A percentile compares a stretch with the other conserved stretches of the same genome.
Evolutionary conservation across 768 basidiomycete genomes (phyloP).

Genomic region (Tremella fuciformis): DNA sequence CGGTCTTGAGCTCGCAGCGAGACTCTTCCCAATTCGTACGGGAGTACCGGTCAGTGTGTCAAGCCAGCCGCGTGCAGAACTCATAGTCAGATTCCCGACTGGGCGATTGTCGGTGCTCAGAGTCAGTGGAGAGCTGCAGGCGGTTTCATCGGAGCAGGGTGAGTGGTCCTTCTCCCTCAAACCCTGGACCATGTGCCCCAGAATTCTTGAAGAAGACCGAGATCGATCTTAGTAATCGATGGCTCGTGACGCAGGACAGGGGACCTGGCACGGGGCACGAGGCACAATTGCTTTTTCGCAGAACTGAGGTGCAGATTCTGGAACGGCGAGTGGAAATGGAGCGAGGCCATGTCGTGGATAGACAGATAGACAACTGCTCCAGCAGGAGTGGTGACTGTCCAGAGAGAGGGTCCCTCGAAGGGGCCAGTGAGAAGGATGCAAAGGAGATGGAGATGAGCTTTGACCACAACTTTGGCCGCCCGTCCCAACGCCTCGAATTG

Average conservation of each 20-base stretch:
- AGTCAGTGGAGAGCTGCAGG: slow-evolving; percentile 65
- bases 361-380: slow-evolving; percentile 15
- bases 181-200: too few species aligned
- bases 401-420: too few species aligned
- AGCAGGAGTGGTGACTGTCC: not conserved
- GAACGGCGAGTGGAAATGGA: slow-evolving; percentile 47
- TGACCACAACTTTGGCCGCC: too few species aligned
- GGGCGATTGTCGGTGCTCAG: slow-evolving; percentile 63
- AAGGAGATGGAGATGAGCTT: too few species aligned
- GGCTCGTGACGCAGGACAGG: not conserved
- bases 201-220: not conserved
- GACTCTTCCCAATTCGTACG: slow-evolving; percentile 81
- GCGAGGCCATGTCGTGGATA: slow-evolving; percentile 47
- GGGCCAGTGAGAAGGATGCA: too few species aligned
- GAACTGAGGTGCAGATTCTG: slow-evolving; percentile 40
- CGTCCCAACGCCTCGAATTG: too few species aligned
- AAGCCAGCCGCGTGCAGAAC: not conserved
- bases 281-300: too few species aligned
- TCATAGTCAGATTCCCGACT: slow-evolving; percentile 60
- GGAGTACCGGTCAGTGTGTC: slow-evolving; percentile 59
- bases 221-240: too few species aligned
- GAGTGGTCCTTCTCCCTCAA: slow-evolving; percentile 17
- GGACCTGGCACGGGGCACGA: not conserved
- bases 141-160: slow-evolving; percentile 77
- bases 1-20: slow-evolving; percentile 66